These are phyloP conservation scores for Alternaria longipes DNA, from an alignment of 2,329 filamentous ascomycete genomes.

Conservation along the genomic window DNA sequence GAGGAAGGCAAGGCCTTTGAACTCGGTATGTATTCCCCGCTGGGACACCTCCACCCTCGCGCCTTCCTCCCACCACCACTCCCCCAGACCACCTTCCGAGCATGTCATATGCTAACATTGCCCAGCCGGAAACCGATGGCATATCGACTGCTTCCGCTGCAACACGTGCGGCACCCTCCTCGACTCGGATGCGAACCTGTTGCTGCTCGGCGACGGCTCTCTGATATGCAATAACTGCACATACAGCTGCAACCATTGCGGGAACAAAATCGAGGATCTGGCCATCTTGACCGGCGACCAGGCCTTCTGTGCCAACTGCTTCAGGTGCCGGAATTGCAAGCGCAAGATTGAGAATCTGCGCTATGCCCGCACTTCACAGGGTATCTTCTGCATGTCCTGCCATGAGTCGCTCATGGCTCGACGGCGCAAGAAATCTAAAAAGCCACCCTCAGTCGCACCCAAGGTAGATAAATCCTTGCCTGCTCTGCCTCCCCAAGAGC, in stretches of 20 bases:
- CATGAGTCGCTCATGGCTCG: conserved; percentile 96
- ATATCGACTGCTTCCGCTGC: conserved; percentile 98
- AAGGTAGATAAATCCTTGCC: conserved; percentile 92
- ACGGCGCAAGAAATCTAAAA: conserved; percentile 83
- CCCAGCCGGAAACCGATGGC: conserved; percentile 93
- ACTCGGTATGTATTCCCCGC: conserved; percentile 71
- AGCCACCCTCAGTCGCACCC: conserved; percentile 53
- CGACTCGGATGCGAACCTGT: conserved; percentile 96
- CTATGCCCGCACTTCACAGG: conserved; percentile 96
- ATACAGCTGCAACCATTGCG: conserved; percentile 96
- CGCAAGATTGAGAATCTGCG: conserved; percentile 97
- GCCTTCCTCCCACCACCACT: background rate
- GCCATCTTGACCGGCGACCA: conserved; percentile 98
- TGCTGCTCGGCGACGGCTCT: conserved; percentile 95
- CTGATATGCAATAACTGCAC: conserved; percentile 99
- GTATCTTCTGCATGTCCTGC: conserved; percentile 99
- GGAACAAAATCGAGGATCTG: conserved; percentile 97
- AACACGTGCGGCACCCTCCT: conserved; percentile 94
- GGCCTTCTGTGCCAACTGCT: conserved; percentile 96
- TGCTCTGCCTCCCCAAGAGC: conserved; percentile 78
- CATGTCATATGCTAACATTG: conserved; percentile 35
- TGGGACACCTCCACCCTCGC: background rate
- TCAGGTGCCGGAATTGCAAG: conserved; percentile 97
- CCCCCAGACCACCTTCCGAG: background rate
- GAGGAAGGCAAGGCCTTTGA: conserved; percentile 99